Evolutionary conservation across 1,284 basidiomycete species (phyloP), one percentile per base, ranked within the genome.

Genomic region (Thelephora terrestris): DNA sequence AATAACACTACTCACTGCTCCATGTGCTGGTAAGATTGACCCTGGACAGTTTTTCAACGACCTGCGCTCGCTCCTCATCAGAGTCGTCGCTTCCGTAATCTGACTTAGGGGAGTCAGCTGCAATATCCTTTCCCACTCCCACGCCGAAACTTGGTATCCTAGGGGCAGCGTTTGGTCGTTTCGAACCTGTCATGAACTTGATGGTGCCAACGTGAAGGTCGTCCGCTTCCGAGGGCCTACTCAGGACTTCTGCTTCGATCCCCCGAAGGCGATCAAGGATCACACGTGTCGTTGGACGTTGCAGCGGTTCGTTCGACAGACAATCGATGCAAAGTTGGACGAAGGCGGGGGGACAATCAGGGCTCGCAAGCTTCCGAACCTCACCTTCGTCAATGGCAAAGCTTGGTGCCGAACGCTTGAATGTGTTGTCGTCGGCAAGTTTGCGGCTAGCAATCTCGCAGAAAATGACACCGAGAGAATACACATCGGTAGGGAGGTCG

Each of bases 391-490:
- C 90, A 47, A 97, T 76, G 1, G 76, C 79, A 65, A 93, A 97
- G 1, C 69, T 65, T 0, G 93, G 91, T 0, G 89, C 77, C 4
- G 73, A 67, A 7, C 92, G 81, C 65, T 84, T 85, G 69, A 93
- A 94, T 43, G 81, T 77, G 48, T 74, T 66, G 51, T 89, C 80
- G 55, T 93, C 91, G 0, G 93, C 92, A 18, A 97, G 74, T 50
- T 74, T 79, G n/a, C 93, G 76, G 0, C 88, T 79, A 1, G 84
- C 74, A 56, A 99, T 90, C 68, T 99, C 95, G 60, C 90, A 88
- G 58, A 96, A 86, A 57, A 99, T 95, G 62, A 99, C 82, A 1
- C 94, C 95, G 18, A 97, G 77, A 5, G 91, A 94, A 65, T 91
- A 97, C 10, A 97, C 82, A 61, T 99, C 95, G 6, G 94, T 95